Conservation (phyloP, 208 protist species). For the Trypanosoma scelopori region DNA sequence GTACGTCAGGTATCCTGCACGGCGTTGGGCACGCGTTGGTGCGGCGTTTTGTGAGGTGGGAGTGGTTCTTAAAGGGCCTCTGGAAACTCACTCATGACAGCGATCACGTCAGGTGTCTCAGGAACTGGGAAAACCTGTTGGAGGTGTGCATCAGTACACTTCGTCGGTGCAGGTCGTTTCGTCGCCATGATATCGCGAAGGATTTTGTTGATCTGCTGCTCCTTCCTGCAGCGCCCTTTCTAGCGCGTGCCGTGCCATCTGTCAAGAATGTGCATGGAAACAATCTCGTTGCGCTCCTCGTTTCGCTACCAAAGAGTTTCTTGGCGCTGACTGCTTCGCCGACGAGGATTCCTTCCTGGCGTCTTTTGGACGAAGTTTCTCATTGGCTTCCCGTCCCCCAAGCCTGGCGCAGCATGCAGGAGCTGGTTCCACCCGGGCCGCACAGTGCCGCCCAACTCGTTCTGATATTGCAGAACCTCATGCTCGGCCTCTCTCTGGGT, state of each 20-base stretch:
- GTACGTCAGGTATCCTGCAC: not conserved
- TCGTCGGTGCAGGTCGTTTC: conserved; percentile 22
- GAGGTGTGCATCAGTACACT: conserved; percentile 17
- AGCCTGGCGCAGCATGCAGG: conserved; percentile 2
- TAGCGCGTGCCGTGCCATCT: not conserved
- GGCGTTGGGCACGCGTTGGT: conserved; percentile 12
- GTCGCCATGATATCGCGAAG: conserved; percentile 30
- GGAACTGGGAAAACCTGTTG: conserved; percentile 10
- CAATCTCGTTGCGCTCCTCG: conserved; percentile 11
- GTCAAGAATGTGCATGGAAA: not conserved
- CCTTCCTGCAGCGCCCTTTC: conserved; percentile 25
- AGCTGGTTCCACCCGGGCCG: not conserved
- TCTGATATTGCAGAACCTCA: conserved; percentile 12
- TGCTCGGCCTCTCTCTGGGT: conserved; percentile 9
- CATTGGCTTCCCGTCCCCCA: conserved; percentile 21
- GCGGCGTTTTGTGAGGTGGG: conserved; percentile 23
- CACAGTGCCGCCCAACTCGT: not conserved
- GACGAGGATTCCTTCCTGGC: conserved; percentile 4
- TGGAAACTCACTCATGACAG: conserved; percentile 9
- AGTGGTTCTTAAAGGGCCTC: conserved; percentile 27
- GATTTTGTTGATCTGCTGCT: conserved; percentile 28
- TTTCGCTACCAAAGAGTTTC: not conserved
- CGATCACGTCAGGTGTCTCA: not conserved
- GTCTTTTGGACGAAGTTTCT: conserved; percentile 20
- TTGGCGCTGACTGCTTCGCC: not conserved